Evolutionary conservation across 1,284 basidiomycete species (phyloP).

Genomic region (Porodaedalea pini): DNA sequence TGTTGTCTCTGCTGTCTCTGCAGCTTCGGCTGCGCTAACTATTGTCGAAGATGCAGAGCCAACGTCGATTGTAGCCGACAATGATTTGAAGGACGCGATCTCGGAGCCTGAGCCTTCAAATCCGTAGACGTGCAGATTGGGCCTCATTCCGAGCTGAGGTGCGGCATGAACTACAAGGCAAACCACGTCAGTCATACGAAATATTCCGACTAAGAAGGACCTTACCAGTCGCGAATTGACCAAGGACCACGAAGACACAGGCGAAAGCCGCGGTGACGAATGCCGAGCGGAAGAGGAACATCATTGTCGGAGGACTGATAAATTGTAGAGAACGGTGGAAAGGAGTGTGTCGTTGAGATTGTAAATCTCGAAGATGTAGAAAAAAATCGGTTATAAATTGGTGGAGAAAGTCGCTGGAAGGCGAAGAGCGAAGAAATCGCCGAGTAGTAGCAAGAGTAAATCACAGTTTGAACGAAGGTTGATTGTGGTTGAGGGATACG

Average conservation of each 20-base stretch:
- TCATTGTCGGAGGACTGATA: conserved; percentile 3
- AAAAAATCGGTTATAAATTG: conserved; percentile 1
- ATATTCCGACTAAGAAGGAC: not conserved
- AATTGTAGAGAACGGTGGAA: not conserved
- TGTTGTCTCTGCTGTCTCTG: not conserved
- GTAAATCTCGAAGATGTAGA: not conserved
- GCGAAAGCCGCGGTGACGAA: conserved; percentile 7
- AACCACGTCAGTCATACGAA: not conserved
- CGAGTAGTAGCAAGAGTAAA: not conserved
- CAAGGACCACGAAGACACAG: not conserved
- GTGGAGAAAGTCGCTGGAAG: not conserved
- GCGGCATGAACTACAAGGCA: conserved; percentile 5
- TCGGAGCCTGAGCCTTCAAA: conserved; percentile 3
- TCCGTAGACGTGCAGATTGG: conserved; percentile 10
- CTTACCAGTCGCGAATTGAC: conserved; percentile 9
- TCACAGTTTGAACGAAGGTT: conserved; percentile 6
- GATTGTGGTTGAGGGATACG: not conserved
- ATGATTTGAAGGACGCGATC: not conserved
- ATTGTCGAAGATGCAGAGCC: not conserved
- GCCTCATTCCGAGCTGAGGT: conserved; percentile 13
- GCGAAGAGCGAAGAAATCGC: conserved; percentile 5
- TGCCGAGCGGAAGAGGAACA: conserved; percentile 14
- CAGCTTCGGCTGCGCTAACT: not conserved
- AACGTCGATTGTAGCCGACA: not conserved
- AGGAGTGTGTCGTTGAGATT: not conserved